phyloP scores from a whole-genome alignment of 805 yeast species.

The Candida silvicultrix region DNA sequence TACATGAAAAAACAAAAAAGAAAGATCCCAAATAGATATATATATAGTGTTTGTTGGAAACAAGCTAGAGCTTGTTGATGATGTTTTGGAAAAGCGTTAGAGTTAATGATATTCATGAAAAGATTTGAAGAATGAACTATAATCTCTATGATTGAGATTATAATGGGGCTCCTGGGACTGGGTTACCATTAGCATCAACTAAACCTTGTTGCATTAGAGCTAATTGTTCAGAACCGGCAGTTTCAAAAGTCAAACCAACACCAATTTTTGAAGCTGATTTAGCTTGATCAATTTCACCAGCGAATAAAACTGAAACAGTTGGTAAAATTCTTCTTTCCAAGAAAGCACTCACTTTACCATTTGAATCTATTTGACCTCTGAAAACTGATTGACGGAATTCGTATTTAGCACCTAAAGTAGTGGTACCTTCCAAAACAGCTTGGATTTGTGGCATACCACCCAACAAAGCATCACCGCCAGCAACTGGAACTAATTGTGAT shows the following conservation, averaged over 20 bases:
- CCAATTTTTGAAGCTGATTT: slow-evolving; percentile 79
- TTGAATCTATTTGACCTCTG: slow-evolving; percentile 90
- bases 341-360: slow-evolving; percentile 86
- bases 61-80: not conserved
- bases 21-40: not conserved
- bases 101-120: not conserved
- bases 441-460: slow-evolving; percentile 78
- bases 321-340: slow-evolving; percentile 93
- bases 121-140: too few relatives aligned
- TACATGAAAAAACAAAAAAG: not conserved
- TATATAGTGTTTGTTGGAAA: not conserved
- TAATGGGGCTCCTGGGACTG: slow-evolving; percentile 69
- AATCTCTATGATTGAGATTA: slow-evolving; percentile 1
- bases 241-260: slow-evolving; percentile 91
- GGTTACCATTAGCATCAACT: slow-evolving; percentile 79
- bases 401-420: slow-evolving; percentile 94
- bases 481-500: slow-evolving; percentile 69
- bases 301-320: slow-evolving; percentile 79
- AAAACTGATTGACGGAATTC: slow-evolving; percentile 95
- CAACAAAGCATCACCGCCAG: slow-evolving; percentile 54
- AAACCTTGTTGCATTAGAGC: slow-evolving; percentile 88
- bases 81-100: not conserved
- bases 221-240: slow-evolving; percentile 90
- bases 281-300: slow-evolving; percentile 89
- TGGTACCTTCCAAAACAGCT: slow-evolving; percentile 82